Evolutionary conservation across 768 basidiomycete genomes (phyloP), one percentile per base, ranked within the genome.

Genomic region (Mrakia blollopis): DNA sequence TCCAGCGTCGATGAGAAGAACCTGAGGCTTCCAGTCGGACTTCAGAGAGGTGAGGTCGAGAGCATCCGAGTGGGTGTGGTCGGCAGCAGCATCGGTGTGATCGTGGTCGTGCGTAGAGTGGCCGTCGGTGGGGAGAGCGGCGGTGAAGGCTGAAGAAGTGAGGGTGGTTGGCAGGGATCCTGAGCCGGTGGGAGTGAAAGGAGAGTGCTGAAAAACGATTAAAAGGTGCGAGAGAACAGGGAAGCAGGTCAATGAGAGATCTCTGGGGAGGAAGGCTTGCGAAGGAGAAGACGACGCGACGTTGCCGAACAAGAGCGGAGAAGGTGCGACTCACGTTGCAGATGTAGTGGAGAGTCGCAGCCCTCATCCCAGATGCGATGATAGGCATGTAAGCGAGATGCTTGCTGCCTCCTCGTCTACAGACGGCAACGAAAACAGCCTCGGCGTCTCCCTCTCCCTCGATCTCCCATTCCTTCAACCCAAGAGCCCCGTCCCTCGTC

Each of bases 361-460:
- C 94, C 28, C 93, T 88, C 3, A 88, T 89, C 0, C 93, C 91
- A 0, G 91, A 90, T 0, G 96, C 96, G 3, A 94, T 92, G 73
- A 97, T 97, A 1, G 96, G 94, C 10, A 92, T 86, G 83, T 98
- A 98, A 0, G 94, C 93, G 84, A 95, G 93, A 72, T 91, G 91
- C 16, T 89, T 87, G 1, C 94, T 72, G 16, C 71, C 76, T 65
- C 61, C 61, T 76, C 93, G 86, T 71, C 93, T 86, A 84, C 94
- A 97, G 1, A 90, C 90, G 3, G 94, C 93, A 0, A 93, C 91
- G 79, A 98, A 98, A 11, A 95, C 87, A 0, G 94, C 96, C 82
- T 96, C 95, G 0, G 94, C 96, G 82, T 97, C 95, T 0, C 89
- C 91, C 83, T 98, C 96, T 80, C 91, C 92, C 85, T 92, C 89